These are phyloP conservation scores for Arthrobotrys pseudoclavata DNA, from an alignment of 2,329 filamentous ascomycete species.

Conservation along the genomic window DNA sequence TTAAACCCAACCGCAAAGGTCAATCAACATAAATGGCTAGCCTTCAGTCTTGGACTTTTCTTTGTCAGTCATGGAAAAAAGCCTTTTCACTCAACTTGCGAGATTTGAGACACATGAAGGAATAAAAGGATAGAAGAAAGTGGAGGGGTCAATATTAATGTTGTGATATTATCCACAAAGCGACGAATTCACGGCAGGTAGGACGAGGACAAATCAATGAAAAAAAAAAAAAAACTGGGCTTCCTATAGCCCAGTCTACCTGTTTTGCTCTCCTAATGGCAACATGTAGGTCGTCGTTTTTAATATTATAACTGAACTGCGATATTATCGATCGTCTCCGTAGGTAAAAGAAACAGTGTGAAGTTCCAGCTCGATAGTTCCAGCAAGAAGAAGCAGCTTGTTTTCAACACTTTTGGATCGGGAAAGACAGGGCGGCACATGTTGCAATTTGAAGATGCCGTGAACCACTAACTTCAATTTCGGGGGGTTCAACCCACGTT, in stretches of 20 bases:
- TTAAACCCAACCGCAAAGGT: constrained; percentile 13
- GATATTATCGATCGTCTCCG: constrained; percentile 19
- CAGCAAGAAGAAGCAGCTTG: background rate
- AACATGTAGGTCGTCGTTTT: constrained; percentile 43
- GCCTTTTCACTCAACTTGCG: constrained; percentile 19
- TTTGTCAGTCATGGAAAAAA: constrained; percentile 25
- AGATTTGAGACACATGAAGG: constrained; percentile 43
- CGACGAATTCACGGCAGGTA: constrained; percentile 38
- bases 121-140: constrained; percentile 10
- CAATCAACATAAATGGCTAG: background rate
- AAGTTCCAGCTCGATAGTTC: background rate
- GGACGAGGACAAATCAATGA: constrained; percentile 39
- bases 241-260: constrained; percentile 15
- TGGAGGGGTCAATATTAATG: constrained; percentile 29
- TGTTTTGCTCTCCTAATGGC: constrained; percentile 11
- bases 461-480: constrained; percentile 14
- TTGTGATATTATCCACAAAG: constrained; percentile 44
- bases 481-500: constrained; percentile 14
- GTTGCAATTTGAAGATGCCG: constrained; percentile 15
- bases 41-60: background rate
- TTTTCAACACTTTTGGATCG: constrained; percentile 7
- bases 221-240: constrained; percentile 33
- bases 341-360: background rate
- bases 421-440: constrained; percentile 16
- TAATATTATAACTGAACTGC: constrained; percentile 9